Evolutionary conservation across 805 yeast genomes (phyloP).

Genomic region (Starmerella roubikii): DNA sequence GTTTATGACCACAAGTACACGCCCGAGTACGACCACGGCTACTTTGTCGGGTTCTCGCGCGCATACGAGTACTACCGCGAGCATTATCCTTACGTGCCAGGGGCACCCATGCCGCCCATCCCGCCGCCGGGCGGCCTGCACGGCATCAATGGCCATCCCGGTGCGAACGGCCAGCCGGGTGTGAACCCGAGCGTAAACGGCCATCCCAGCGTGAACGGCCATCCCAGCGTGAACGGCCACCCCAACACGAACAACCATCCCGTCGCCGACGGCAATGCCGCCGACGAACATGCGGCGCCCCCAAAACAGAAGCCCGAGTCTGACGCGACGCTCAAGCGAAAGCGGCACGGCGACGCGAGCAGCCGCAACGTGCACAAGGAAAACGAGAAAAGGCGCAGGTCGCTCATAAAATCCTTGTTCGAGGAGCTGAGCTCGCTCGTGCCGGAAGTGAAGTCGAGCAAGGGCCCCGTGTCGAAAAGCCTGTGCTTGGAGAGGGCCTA

Average conservation of each 20-base stretch:
- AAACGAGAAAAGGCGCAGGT: constrained; percentile 31
- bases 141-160: no score
- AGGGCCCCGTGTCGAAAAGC: constrained; percentile 20
- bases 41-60: background rate
- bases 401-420: constrained; percentile 28
- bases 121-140: background rate
- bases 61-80: background rate
- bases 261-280: no score
- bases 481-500: constrained; percentile 21
- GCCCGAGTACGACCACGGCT: background rate
- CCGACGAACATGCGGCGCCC: no score
- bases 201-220: no score
- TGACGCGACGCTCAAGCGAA: no score
- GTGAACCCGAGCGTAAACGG: no score
- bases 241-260: no score
- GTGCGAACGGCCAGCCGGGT: no score
- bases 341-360: background rate
- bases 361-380: constrained; percentile 27
- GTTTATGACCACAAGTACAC: no score
- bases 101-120: background rate
- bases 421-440: constrained; percentile 28
- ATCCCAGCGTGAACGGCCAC: no score
- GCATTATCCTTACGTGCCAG: constrained; percentile 1
- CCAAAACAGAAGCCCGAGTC: no score
- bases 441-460: constrained; percentile 20